These are phyloP conservation scores for Diaporthe citrichinensis DNA, from an alignment of 2,329 filamentous ascomycete species.

Conservation along the genomic window DNA sequence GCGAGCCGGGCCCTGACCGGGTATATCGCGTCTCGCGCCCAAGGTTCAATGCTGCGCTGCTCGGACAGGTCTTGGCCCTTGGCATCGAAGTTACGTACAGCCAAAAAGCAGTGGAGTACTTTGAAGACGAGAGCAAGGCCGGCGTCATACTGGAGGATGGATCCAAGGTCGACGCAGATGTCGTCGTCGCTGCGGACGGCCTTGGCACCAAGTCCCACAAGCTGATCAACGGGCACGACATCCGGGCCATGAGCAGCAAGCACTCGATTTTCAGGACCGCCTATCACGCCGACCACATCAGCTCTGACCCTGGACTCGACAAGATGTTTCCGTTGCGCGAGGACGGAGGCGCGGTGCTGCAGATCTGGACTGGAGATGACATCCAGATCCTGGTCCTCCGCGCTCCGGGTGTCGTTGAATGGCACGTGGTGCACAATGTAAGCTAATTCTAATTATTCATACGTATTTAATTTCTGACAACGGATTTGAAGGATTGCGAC, in stretches of 20 bases:
- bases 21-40: slow-evolving; percentile 39
- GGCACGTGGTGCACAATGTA: slow-evolving; percentile 35
- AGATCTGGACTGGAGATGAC: slow-evolving; percentile 60
- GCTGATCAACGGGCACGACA: slow-evolving; percentile 43
- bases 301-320: slow-evolving; percentile 57
- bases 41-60: slow-evolving; percentile 43
- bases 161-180: slow-evolving; percentile 46
- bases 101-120: slow-evolving; percentile 41
- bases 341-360: slow-evolving; percentile 66
- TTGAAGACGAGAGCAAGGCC: slow-evolving; percentile 26
- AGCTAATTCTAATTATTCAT: neutral
- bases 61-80: slow-evolving; percentile 42
- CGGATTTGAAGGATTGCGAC: slow-evolving; percentile 65
- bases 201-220: slow-evolving; percentile 48
- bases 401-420: slow-evolving; percentile 5
- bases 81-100: slow-evolving; percentile 44
- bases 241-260: slow-evolving; percentile 46
- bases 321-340: slow-evolving; percentile 62
- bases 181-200: slow-evolving; percentile 51
- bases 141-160: slow-evolving; percentile 39
- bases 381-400: slow-evolving; percentile 66
- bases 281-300: slow-evolving; percentile 39
- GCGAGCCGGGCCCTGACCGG: neutral
- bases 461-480: slow-evolving; percentile 63
- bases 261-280: slow-evolving; percentile 45